Percentiles rank a stretch among this genome's conserved stretches.
Evolutionary conservation across 208 protist species (phyloP).

Genomic region (Acanthamoeba triangularis): DNA sequence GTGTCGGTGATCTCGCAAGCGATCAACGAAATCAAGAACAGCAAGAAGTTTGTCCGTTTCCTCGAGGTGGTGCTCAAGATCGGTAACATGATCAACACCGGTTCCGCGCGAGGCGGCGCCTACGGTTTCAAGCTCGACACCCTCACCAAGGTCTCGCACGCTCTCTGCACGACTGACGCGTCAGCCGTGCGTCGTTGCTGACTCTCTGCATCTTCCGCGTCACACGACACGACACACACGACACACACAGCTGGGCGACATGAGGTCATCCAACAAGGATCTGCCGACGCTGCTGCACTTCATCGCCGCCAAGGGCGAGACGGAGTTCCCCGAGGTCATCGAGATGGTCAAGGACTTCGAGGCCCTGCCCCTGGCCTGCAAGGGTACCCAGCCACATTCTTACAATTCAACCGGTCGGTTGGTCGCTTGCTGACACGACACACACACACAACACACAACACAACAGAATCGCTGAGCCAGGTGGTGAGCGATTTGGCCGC

Average conservation of each 20-base stretch:
- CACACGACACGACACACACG: too few species aligned
- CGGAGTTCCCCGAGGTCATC: slow-evolving; percentile 45
- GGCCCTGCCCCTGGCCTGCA: slow-evolving; percentile 21
- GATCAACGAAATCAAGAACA: slow-evolving; percentile 13
- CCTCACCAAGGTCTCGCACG: slow-evolving; percentile 60
- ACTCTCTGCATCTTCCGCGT: too few species aligned
- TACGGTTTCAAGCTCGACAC: slow-evolving; percentile 81
- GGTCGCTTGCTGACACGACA: neutral
- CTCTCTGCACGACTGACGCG: too few species aligned
- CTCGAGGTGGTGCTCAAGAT: slow-evolving; percentile 76
- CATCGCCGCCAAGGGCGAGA: slow-evolving; percentile 28
- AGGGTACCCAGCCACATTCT: neutral
- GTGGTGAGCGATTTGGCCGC: slow-evolving; percentile 15
- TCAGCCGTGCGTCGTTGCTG: neutral
- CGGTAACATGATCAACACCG: slow-evolving; percentile 81
- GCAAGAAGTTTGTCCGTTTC: slow-evolving; percentile 21
- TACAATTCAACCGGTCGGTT: neutral
- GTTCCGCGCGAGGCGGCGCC: slow-evolving; percentile 65
- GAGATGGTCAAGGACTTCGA: slow-evolving; percentile 28
- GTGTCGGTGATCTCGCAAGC: slow-evolving; percentile 46
- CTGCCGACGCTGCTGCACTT: slow-evolving; percentile 43
- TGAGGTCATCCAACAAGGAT: slow-evolving; percentile 21
- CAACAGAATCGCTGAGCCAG: slow-evolving; percentile 40
- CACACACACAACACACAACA: neutral
- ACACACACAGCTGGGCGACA: neutral